Percentiles rank a stretch among this genome's conserved stretches.
These are phyloP conservation scores for Graphilbum fragrans DNA, from an alignment of 2,329 filamentous ascomycete genomes.

Conservation along the genomic window DNA sequence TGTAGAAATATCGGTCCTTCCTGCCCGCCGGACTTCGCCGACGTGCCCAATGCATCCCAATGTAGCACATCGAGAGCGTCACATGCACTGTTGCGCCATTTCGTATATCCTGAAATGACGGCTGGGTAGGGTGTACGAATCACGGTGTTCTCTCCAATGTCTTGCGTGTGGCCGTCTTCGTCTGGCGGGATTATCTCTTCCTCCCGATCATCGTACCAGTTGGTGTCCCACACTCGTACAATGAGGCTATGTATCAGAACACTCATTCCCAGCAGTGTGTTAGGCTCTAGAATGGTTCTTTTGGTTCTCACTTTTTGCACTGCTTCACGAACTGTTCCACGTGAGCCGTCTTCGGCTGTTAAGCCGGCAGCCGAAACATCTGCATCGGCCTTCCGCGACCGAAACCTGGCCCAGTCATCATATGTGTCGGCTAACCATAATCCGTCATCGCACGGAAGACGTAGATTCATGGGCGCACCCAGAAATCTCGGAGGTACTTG, in stretches of 20 bases:
- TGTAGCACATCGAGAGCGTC: conserved; percentile 29
- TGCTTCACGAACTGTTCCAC: background rate
- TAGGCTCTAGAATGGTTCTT: background rate
- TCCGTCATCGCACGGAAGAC: background rate
- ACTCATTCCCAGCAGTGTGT: background rate
- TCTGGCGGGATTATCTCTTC: background rate
- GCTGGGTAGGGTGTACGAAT: conserved; percentile 1
- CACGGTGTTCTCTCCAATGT: no score
- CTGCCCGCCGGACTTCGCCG: conserved; percentile 23
- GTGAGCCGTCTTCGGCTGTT: background rate
- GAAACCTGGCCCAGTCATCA: background rate
- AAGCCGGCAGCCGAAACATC: background rate
- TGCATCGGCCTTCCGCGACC: no score
- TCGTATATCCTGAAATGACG: conserved; percentile 10
- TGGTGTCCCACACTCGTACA: background rate
- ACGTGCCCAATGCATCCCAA: conserved; percentile 27
- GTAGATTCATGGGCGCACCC: background rate
- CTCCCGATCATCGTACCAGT: background rate
- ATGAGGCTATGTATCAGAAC: background rate
- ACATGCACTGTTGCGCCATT: conserved; percentile 29
- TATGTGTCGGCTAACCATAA: background rate
- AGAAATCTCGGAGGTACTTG: background rate
- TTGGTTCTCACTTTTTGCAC: background rate
- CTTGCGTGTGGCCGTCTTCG: no score
- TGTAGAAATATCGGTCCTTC: conserved; percentile 30